Conservation (phyloP, 2,329 filamentous ascomycete genomes). For the Hypoxylon sp. region DNA sequence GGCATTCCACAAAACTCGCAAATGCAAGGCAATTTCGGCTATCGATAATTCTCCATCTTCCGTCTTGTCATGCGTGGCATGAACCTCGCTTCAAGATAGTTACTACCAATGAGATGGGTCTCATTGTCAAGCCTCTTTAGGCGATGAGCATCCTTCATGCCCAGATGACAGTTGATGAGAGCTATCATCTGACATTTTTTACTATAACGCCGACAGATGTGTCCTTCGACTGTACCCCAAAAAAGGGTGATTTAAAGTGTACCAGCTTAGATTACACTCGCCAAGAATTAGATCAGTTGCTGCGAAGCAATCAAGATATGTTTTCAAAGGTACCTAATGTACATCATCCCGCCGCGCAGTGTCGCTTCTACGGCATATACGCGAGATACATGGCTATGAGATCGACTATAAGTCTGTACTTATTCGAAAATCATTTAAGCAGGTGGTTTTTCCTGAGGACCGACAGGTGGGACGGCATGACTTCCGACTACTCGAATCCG, state of each 20-base stretch:
- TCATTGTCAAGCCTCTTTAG: slow-evolving; percentile 22
- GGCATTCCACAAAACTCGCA: slow-evolving; percentile 28
- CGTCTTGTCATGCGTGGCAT: slow-evolving; percentile 37
- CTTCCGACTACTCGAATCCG: neutral
- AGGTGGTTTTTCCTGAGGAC: neutral
- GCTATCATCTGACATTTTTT: slow-evolving; percentile 6
- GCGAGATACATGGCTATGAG: slow-evolving; percentile 3
- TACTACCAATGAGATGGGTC: slow-evolving; percentile 31
- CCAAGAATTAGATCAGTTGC: slow-evolving; percentile 3
- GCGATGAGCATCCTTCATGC: slow-evolving; percentile 20
- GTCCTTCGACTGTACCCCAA: slow-evolving; percentile 7
- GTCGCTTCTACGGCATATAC: slow-evolving; percentile 3
- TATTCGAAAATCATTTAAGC: neutral
- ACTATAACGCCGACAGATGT: slow-evolving; percentile 4
- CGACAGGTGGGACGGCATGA: neutral
- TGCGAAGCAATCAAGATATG: slow-evolving; percentile 12
- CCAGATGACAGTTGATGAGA: slow-evolving; percentile 4
- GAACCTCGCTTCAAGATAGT: slow-evolving; percentile 22
- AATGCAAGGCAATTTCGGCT: slow-evolving; percentile 38
- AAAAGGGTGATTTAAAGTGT: neutral
- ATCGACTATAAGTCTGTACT: neutral
- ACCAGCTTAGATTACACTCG: slow-evolving; percentile 9
- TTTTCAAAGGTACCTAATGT: slow-evolving; percentile 10
- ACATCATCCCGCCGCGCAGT: slow-evolving; percentile 11
- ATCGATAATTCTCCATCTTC: slow-evolving; percentile 33